A percentile compares a stretch with the other conserved stretches of the same genome.
phyloP scores from a whole-genome alignment of 2,329 filamentous ascomycete species.

The Penicillium sp. region DNA sequence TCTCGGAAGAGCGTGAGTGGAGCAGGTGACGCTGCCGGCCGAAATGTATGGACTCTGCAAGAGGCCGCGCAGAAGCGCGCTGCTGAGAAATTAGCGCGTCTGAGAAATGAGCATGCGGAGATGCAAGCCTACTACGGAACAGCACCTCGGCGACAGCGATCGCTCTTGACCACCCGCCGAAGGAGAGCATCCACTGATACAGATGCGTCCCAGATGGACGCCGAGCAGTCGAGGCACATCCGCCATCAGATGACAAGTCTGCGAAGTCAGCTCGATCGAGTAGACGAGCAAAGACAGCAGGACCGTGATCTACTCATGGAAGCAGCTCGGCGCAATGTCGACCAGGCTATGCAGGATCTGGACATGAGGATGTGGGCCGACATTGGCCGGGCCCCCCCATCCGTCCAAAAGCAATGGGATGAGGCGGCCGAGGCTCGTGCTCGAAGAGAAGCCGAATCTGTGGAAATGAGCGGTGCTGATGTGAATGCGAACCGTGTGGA shows the following conservation, averaged over 20 bases:
- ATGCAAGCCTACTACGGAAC: conserved; percentile 75
- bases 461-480: conserved; percentile 53
- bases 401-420: conserved; percentile 72
- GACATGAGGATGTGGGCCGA: conserved; percentile 74
- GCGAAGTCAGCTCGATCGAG: conserved; percentile 56
- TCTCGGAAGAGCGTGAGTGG: conserved; percentile 31
- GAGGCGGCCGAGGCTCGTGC: conserved; percentile 65
- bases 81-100: conserved; percentile 73
- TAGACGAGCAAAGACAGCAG: conserved; percentile 50
- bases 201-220: conserved; percentile 56
- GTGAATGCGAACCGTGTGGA: conserved; percentile 53
- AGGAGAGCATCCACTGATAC: conserved; percentile 66
- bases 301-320: conserved; percentile 73
- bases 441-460: conserved; percentile 60
- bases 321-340: conserved; percentile 80
- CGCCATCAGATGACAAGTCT: conserved; percentile 75
- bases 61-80: conserved; percentile 84
- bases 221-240: conserved; percentile 66
- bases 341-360: conserved; percentile 69
- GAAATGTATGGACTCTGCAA: conserved; percentile 56
- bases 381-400: conserved; percentile 67
- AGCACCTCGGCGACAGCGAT: conserved; percentile 43
- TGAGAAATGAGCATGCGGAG: conserved; percentile 66
- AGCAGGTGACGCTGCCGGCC: conserved; percentile 22
- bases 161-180: conserved; percentile 53